Percentiles rank a stretch among this genome's conserved stretches.
Evolutionary conservation across 2,329 filamentous ascomycete genomes (phyloP).

Genomic region (Sporothrix curviconia): DNA sequence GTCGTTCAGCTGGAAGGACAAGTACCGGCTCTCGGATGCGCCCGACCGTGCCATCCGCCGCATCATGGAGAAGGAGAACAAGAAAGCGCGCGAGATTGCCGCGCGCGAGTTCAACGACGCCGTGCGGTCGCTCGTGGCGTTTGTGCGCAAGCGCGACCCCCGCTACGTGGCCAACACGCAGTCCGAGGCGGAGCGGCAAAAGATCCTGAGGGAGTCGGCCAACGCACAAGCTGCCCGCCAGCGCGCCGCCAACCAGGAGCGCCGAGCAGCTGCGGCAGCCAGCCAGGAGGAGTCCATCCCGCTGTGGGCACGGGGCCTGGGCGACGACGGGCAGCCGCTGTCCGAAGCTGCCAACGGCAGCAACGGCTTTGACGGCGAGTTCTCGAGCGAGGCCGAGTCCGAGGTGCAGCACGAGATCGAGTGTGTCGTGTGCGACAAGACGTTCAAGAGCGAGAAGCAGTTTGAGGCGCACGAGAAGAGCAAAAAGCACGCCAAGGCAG

Average conservation of each 20-base stretch:
- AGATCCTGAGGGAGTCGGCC: constrained; percentile 67
- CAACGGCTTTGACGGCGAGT: constrained; percentile 28
- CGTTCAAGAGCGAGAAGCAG: constrained; percentile 87
- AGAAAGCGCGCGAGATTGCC: constrained; percentile 71
- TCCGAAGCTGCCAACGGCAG: constrained; percentile 39
- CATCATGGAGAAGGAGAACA: constrained; percentile 93
- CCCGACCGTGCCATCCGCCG: constrained; percentile 78
- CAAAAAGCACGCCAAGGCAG: constrained; percentile 88
- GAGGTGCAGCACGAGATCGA: constrained; percentile 54
- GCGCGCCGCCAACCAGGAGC: constrained; percentile 73
- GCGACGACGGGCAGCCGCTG: constrained; percentile 45
- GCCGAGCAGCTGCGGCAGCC: constrained; percentile 44
- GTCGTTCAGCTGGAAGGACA: constrained; percentile 83
- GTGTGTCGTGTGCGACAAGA: constrained; percentile 72
- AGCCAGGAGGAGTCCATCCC: constrained; percentile 53
- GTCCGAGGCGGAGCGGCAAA: constrained; percentile 73
- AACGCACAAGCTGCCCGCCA: constrained; percentile 79
- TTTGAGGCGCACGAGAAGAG: constrained; percentile 89
- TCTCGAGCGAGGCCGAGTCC: constrained; percentile 54
- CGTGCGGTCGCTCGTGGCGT: constrained; percentile 76
- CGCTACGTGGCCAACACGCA: constrained; percentile 72
- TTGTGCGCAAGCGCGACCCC: constrained; percentile 86
- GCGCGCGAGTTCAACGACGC: constrained; percentile 88
- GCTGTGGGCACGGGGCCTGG: constrained; percentile 64
- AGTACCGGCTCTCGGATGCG: constrained; percentile 75